Evolutionary conservation across 805 yeast genomes (phyloP), one percentile per base, ranked within the genome.

Genomic region (Wickerhamomyces pijperi): DNA sequence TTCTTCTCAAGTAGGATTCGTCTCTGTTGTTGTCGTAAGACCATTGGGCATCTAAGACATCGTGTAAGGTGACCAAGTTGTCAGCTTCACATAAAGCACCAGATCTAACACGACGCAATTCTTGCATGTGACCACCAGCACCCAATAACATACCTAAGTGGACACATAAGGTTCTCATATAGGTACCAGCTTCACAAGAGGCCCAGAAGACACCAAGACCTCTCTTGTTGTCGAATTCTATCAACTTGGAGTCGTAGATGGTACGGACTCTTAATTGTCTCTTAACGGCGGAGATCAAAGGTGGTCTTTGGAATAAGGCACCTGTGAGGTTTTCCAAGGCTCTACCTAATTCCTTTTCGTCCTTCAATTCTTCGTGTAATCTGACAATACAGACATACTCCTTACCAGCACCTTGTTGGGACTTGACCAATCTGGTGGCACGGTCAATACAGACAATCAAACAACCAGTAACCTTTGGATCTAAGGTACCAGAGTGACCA

Each of bases 101-200:
- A 36, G 95, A 84, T 69, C 98, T 80, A 47, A 92, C 98, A 74
- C 98, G 88, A 70, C 98, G 86, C 56, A 92, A 80, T 69, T 92
- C 98, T 75, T 92, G 98, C 98, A 92, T 92, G 70, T 92, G 98
- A 52, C 97, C 98, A 63, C 98, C 98, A 51, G 87, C 97, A 56
- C 97, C 97, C 50, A 92, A 73, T 44, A 92, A 73, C 95, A 92
- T 88, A 69, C 98, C 98, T 56, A 92, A 70, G 66, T 92, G 98
- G 42, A 92, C 98, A 81, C 98, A 92, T 54, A 92, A 70, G 37
- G 98, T 92, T 76, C 98, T 83, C 96, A 92, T 92, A 68, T 92
- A 92, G 44, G 98, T 92, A 68, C 98, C 98, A 45, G 98, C 98
- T 72, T 92, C 98, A 75, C 98, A 92, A 33, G 95, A 83, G 43